Evolutionary conservation across 805 yeast species (phyloP).

Genomic region (Yamadazyma insecticola): DNA sequence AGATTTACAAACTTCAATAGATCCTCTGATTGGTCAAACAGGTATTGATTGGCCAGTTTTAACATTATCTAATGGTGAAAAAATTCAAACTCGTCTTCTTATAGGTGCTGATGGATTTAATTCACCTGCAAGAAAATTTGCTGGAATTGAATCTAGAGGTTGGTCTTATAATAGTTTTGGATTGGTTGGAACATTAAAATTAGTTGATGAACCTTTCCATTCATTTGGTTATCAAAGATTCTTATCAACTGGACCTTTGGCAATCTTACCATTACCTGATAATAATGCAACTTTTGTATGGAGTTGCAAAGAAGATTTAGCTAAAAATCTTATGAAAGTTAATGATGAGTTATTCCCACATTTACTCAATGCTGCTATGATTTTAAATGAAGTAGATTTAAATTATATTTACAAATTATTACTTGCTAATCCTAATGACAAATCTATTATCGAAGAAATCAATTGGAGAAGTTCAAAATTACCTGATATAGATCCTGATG

Average conservation of each 20-base stretch:
- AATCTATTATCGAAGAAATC: constrained; percentile 59
- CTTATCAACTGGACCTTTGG: constrained; percentile 87
- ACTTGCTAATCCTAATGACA: constrained; percentile 35
- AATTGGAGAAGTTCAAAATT: constrained; percentile 58
- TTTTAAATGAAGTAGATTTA: constrained; percentile 74
- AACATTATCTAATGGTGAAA: constrained; percentile 58
- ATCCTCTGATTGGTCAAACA: constrained; percentile 16
- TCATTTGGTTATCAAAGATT: constrained; percentile 91
- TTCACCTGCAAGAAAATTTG: constrained; percentile 82
- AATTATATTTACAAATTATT: constrained; percentile 54
- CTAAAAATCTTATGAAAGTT: constrained; percentile 55
- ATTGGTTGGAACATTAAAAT: constrained; percentile 82
- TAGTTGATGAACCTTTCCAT: constrained; percentile 59
- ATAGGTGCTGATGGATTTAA: constrained; percentile 96
- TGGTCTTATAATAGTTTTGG: constrained; percentile 90
- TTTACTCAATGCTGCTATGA: constrained; percentile 80
- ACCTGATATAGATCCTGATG: constrained; percentile 46
- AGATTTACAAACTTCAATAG: too few relatives aligned
- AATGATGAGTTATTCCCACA: constrained; percentile 60
- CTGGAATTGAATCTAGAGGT: constrained; percentile 82
- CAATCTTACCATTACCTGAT: constrained; percentile 83
- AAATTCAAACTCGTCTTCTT: constrained; percentile 63
- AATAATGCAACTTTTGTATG: constrained; percentile 90
- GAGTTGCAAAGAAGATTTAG: constrained; percentile 78
- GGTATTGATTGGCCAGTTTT: constrained; percentile 72